Base-by-base conservation (phyloP, 192 early-diverging fungal genomes). In the Linnemannia exigua region DNA sequence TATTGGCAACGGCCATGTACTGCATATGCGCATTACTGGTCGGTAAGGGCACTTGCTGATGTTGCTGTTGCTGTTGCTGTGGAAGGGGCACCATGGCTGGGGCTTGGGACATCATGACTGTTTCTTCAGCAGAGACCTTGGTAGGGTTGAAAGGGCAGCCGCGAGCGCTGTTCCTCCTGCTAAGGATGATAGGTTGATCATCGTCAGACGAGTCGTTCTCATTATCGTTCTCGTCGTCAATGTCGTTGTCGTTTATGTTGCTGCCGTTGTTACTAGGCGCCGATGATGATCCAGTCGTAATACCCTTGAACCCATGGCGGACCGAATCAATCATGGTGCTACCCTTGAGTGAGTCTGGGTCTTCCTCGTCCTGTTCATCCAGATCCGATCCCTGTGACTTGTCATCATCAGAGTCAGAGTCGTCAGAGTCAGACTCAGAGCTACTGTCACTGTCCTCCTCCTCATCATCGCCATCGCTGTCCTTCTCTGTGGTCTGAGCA, bases 161-260 rank as follows among this genome's bases (percentile, higher is more conserved):
- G 3, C 20, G 47, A 0, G 66, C 69, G 20, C 73, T 75, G 48
- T 68, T 54, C 3, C 72, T 58, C 19, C 82, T 44, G 54, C 77
- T 79, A 7, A 79, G 41, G 46, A 84, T 84, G 67, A 84, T 79
- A 0, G 82, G 82, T 25, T 79, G 82, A 37, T 84, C 82, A 71
- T 79, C 82, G 48, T 84, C 77, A 0, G 77, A 79, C 2, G 72
- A 73, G 15, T 84, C 44, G 35, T 41, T 51, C n/a, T 66, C 48
- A 36, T 70, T 48, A 17, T 84, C 44, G 35, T 41, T 51, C n/a
- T 66, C 48, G 47, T 70, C 46, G 33, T 58, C 50, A 33, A 25
- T 54, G 6, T 50, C 67, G 31, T 35, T 20, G n/a, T 70, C 50
- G 12, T 58, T 31, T 16, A 61, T 70, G 70, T 35, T 47, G 17